Percentiles rank a stretch among this genome's conserved stretches.
phyloP scores from a whole-genome alignment of 768 basidiomycete species.

The Amanita subjunquillea region DNA sequence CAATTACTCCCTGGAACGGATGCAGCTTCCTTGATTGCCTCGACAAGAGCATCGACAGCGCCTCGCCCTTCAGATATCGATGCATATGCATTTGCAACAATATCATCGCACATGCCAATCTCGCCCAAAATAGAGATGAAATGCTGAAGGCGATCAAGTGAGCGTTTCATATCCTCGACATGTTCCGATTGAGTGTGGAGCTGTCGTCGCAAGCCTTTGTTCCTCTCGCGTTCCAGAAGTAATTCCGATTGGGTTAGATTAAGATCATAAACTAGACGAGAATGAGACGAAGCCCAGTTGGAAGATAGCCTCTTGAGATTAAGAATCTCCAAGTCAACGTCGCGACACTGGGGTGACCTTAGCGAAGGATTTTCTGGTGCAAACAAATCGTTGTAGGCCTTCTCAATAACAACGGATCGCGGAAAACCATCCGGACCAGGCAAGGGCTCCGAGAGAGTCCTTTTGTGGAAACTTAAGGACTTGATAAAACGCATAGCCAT shows the following conservation, averaged over 20 bases:
- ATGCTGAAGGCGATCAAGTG: not conserved
- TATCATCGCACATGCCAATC: not conserved
- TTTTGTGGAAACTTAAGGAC: not conserved
- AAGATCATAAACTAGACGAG: slow-evolving; percentile 2
- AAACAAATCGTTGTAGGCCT: slow-evolving; percentile 2
- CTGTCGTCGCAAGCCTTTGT: not conserved
- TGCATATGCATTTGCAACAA: not conserved
- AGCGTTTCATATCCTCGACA: not conserved
- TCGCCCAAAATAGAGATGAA: not conserved
- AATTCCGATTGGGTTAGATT: slow-evolving; percentile 1
- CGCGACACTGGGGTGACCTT: not conserved
- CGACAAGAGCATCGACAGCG: slow-evolving; percentile 31
- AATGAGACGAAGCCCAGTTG: slow-evolving; percentile 2
- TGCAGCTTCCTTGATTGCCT: slow-evolving; percentile 32
- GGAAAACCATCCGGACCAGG: not conserved
- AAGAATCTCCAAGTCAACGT: not conserved
- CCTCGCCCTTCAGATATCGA: slow-evolving; percentile 15
- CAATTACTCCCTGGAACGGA: slow-evolving; percentile 28
- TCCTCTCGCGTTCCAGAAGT: not conserved
- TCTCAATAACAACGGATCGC: not conserved
- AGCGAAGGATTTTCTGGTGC: slow-evolving; percentile 1
- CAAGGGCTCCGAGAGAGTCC: not conserved
- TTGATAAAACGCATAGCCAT: slow-evolving; percentile 2
- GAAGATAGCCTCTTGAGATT: slow-evolving; percentile 3
- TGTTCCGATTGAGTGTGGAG: not conserved